phyloP scores from a whole-genome alignment of 2,329 filamentous ascomycete species.

The Aspergillus versicolor region DNA sequence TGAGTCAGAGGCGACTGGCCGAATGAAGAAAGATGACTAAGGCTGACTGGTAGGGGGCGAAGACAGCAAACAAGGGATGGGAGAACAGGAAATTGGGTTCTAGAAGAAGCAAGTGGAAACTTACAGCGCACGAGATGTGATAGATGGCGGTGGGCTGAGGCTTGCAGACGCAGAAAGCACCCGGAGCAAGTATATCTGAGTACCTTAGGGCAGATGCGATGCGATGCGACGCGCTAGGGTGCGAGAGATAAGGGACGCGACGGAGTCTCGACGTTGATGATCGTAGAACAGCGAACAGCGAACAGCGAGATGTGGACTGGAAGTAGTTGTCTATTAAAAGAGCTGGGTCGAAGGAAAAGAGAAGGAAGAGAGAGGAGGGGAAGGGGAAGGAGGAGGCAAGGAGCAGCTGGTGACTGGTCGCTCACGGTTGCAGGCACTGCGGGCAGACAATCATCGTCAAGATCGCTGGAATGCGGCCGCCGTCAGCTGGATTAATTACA shows the following conservation, averaged over 20 bases:
- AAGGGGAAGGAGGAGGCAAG: slow-evolving; percentile 7
- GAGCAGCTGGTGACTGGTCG: neutral
- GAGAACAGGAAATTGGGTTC: neutral
- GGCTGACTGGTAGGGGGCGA: neutral
- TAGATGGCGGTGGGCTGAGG: slow-evolving; percentile 9
- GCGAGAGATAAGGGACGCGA: slow-evolving; percentile 18
- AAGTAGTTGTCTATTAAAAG: slow-evolving; percentile 9
- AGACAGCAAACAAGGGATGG: slow-evolving; percentile 1
- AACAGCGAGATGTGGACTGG: slow-evolving; percentile 2
- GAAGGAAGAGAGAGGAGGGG: slow-evolving; percentile 6
- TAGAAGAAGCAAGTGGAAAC: slow-evolving; percentile 4
- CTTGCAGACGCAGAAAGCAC: slow-evolving; percentile 17
- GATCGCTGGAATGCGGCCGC: slow-evolving; percentile 7
- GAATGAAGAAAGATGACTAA: slow-evolving; percentile 16
- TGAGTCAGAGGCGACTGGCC: slow-evolving; percentile 23
- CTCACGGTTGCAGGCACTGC: slow-evolving; percentile 1
- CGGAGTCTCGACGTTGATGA: neutral
- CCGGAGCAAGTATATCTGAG: slow-evolving; percentile 12
- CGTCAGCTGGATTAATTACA: slow-evolving; percentile 12
- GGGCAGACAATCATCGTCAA: slow-evolving; percentile 15
- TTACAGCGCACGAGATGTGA: slow-evolving; percentile 15
- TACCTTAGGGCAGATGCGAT: slow-evolving; percentile 12
- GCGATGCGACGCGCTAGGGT: slow-evolving; percentile 25
- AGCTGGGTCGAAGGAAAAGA: slow-evolving; percentile 4
- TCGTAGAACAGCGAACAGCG: neutral